Percentiles rank a stretch among this genome's conserved stretches.
Evolutionary conservation across 106 monocot genomes (phyloP).

Genomic region (Dendrobium nobile): DNA sequence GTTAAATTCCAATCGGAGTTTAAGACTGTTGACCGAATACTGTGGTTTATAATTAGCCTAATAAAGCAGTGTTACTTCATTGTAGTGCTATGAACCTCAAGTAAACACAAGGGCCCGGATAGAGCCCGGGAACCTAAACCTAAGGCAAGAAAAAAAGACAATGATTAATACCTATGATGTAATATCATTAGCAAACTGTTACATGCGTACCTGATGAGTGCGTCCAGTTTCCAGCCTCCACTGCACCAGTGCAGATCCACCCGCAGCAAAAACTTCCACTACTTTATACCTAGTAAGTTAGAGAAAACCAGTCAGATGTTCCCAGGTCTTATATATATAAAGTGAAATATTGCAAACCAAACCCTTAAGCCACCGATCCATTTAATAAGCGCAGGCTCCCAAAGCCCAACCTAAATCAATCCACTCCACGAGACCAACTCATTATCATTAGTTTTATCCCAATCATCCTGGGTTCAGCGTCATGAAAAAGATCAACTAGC

Average conservation of each 20-base stretch:
- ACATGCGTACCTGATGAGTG: conserved; percentile 79
- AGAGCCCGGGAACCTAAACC: too few species aligned
- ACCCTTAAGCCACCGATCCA: background rate
- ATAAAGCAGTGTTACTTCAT: background rate
- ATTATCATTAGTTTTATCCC: too few species aligned
- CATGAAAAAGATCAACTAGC: background rate
- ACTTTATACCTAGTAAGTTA: conserved; percentile 66
- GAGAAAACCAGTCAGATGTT: conserved; percentile 5
- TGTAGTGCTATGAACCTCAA: background rate
- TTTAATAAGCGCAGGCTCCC: background rate
- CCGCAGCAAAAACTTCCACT: conserved; percentile 53
- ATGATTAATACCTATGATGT: background rate
- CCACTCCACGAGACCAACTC: background rate
- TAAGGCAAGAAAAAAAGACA: background rate
- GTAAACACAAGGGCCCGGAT: too few species aligned
- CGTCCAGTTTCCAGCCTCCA: conserved; percentile 96
- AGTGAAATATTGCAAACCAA: too few species aligned
- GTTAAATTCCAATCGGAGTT: background rate
- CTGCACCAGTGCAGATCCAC: conserved; percentile 65
- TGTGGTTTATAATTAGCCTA: background rate
- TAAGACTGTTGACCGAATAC: background rate
- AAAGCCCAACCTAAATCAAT: background rate
- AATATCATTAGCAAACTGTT: background rate
- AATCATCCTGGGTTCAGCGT: too few species aligned
- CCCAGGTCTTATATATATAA: background rate